These are phyloP conservation scores for Crithidia sp. DNA, from an alignment of 208 protist species.

Conservation along the genomic window DNA sequence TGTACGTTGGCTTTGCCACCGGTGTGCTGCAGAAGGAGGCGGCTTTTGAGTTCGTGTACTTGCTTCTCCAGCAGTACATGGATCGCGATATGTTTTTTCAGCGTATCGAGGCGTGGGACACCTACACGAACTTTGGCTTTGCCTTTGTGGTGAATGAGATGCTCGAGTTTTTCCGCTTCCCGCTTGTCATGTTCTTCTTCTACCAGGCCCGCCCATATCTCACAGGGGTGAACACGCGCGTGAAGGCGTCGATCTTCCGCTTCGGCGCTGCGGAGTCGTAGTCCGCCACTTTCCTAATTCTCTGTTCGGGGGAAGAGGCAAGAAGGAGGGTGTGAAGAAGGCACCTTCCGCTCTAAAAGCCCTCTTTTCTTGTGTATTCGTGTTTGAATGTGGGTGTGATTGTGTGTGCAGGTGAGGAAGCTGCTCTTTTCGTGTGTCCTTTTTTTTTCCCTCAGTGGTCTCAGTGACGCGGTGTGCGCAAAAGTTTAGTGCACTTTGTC, in stretches of 20 bases:
- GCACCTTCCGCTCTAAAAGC: too few relatives aligned
- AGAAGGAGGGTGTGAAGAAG: neutral
- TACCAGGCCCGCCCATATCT: slow-evolving; percentile 69
- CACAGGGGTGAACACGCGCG: slow-evolving; percentile 54
- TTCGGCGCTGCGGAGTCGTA: slow-evolving; percentile 58
- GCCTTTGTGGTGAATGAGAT: slow-evolving; percentile 90
- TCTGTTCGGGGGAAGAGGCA: neutral
- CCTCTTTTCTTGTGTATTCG: too few relatives aligned
- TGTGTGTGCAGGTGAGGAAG: too few relatives aligned
- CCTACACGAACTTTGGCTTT: slow-evolving; percentile 89
- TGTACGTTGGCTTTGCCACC: slow-evolving; percentile 80
- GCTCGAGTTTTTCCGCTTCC: slow-evolving; percentile 77
- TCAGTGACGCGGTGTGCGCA: too few relatives aligned
- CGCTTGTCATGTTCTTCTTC: slow-evolving; percentile 77
- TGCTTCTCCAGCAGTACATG: slow-evolving; percentile 59
- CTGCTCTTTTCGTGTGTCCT: too few relatives aligned
- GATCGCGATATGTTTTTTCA: slow-evolving; percentile 78
- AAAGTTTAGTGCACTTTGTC: too few relatives aligned
- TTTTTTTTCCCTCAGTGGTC: too few relatives aligned
- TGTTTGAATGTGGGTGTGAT: too few relatives aligned
- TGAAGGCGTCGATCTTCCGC: slow-evolving; percentile 79
- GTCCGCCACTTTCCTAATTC: neutral
- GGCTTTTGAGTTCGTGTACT: slow-evolving; percentile 77
- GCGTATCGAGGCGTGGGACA: slow-evolving; percentile 81
- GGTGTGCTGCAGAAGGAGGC: slow-evolving; percentile 73